These are phyloP conservation scores for Diplodia scrobiculata DNA, from an alignment of 2,329 filamentous ascomycete species.

Conservation along the genomic window DNA sequence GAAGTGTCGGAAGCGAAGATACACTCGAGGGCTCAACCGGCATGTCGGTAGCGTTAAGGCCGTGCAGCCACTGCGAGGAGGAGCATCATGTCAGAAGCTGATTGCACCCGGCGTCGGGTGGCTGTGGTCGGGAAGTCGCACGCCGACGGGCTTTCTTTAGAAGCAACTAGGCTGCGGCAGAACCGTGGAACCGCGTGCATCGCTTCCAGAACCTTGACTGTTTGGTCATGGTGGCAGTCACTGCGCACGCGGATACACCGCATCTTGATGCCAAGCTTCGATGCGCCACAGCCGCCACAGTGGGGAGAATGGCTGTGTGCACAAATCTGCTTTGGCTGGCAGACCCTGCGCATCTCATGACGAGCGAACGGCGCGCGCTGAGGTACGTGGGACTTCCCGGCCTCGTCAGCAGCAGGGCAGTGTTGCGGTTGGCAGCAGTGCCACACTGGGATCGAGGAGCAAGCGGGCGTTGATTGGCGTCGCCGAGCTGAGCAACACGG, in stretches of 20 bases:
- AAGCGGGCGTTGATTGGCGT: constrained; percentile 10
- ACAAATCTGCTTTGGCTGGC: not conserved
- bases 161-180: not conserved
- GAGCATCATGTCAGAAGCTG: constrained; percentile 17
- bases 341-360: constrained; percentile 21
- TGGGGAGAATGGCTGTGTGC: not conserved
- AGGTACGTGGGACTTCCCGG: not conserved
- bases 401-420: constrained; percentile 25
- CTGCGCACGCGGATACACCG: constrained; percentile 7
- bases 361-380: constrained; percentile 1
- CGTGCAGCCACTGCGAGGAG: no score
- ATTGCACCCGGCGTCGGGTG: not conserved
- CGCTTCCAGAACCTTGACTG: constrained; percentile 17
- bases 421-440: constrained; percentile 3
- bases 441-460: not conserved
- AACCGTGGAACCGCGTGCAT: not conserved
- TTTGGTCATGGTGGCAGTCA: not conserved
- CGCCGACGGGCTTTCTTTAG: constrained; percentile 21
- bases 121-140: not conserved
- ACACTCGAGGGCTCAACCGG: not conserved
- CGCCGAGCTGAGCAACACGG: constrained; percentile 16
- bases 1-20: not conserved
- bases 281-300: constrained; percentile 21
- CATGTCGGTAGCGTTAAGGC: not conserved
- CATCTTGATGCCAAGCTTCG: constrained; percentile 6